Evolutionary conservation across 2,329 filamentous ascomycete species (phyloP), one percentile per base, ranked within the genome.

Genomic region (Decorospora gaudefroyi): DNA sequence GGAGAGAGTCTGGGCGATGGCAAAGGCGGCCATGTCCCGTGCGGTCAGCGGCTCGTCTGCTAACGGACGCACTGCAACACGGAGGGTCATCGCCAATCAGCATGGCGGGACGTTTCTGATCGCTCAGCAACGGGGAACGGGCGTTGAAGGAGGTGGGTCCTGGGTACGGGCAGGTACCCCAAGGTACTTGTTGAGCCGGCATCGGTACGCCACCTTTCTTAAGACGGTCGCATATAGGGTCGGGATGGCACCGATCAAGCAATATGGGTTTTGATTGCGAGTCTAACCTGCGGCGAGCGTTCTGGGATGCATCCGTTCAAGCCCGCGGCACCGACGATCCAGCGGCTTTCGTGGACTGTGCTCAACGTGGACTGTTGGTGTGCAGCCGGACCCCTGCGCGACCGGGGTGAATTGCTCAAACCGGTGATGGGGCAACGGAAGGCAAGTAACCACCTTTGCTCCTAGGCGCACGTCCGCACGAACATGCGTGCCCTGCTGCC

Each of bases 201-300:
- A 60, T 62, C 57, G 59, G 64, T 64, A 62, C 53, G 56, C 54
- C 37, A 49, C 49, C 27, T 26, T 36, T 29, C 41, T 59, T 64
- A 63, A 60, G 36, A 53, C 28, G 46, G 42, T 27, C 49, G 30
- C 51, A 52, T 65, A 67, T 64, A 63, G 57, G 58, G 53, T 46
- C 43, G 45, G 64, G 58, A 55, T 64, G 42, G 61, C 61, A 64
- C 61, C 55, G 54, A 64, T 67, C 64, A 65, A 48, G 59, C 62
- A 69, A 71, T 70, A 65, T 68, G 57, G 39, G 42, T 55, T 62
- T 66, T 67, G 62, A 69, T 69, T 68, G 56, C 59, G 51, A 55
- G 58, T 56, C 57, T 60, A 61, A 58, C 45, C 59, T 54, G 57
- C 62, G 62, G 55, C 55, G 59, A 62, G 56, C 55, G 59, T 46